Base-by-base conservation (phyloP, 2,329 filamentous ascomycete species). In the Annulohypoxylon truncatum region DNA sequence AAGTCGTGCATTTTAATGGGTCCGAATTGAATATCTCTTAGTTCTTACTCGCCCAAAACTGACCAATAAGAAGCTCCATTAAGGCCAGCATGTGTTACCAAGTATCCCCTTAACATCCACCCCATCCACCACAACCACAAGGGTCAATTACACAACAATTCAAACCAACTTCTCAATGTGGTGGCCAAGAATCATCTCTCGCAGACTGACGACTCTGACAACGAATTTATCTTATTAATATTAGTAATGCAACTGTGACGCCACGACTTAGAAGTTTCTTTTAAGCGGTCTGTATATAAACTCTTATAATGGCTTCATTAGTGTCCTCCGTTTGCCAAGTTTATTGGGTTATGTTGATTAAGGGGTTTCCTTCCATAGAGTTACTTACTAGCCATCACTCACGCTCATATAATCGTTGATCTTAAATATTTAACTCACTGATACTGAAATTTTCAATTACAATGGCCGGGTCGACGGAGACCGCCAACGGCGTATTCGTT, bases 141-240 rank as follows among this genome's bases (percentile, higher is more conserved):
- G n/a, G 15, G 10, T 58, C 55, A n/a, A 66, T 63, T 42, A 51
- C 66, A 63, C 26, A 61, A 63, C 26, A 61, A 61, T 64, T 52
- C 40, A 10, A 10, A 61, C 22, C 12, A 18, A 20, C 8, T 61
- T 57, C 70, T 63, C 35, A 60, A 66, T 62, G 28, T 52, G 67
- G 73, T 42, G 67, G 70, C 70, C 69, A 73, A 76, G 70, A 71
- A 31, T 61, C 73, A 75, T 40, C 31, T 52, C 55, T 56, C 69
- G 71, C 73, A 73, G 68, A 26, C 31, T 44, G 20, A n/a, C 51
- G 61, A 13, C 38, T 9, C 29, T 38, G 20, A 18, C 53, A 60
- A 13, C 38, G 9, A 20, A 22, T 59, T 22, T 38, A 62, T 10
- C 62, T 55, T 38, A 58, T 18, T 18, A 18, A 18, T 38, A 7